Percentiles rank a stretch among this genome's conserved stretches.
Conservation (phyloP, 1,139 yeast species). For the Candida neerlandica region DNA sequence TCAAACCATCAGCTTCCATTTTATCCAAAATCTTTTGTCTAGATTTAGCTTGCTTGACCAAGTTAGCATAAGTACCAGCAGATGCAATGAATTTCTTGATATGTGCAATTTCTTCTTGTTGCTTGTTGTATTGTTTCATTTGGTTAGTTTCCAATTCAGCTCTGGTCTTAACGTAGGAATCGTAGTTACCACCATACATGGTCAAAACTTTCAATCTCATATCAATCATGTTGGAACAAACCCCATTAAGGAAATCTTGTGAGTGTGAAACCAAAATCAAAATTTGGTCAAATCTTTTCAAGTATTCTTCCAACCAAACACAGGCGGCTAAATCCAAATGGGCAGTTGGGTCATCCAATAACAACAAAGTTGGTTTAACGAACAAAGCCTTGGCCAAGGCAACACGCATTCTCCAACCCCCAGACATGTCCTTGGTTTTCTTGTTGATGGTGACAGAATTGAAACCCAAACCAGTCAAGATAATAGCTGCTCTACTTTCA, state of each 20-base stretch:
- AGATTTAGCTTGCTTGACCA: slow-evolving; percentile 98
- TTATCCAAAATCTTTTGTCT: slow-evolving; percentile 99
- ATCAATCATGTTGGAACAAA: slow-evolving; percentile 96
- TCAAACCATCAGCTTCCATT: slow-evolving; percentile 99
- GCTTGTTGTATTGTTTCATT: slow-evolving; percentile 95
- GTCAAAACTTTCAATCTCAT: slow-evolving; percentile 78
- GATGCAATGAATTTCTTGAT: slow-evolving; percentile 98
- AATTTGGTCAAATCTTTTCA: slow-evolving; percentile 90
- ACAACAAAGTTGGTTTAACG: slow-evolving; percentile 83
- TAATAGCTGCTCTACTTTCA: slow-evolving; percentile 94
- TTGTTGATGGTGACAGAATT: slow-evolving; percentile 75
- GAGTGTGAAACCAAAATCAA: slow-evolving; percentile 96
- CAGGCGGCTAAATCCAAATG: slow-evolving; percentile 99
- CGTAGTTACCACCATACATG: slow-evolving; percentile 98
- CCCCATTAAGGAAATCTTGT: slow-evolving; percentile 99
- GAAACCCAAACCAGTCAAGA: slow-evolving; percentile 97
- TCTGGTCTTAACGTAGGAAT: slow-evolving; percentile 93
- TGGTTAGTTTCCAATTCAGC: slow-evolving; percentile 93
- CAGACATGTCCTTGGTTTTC: slow-evolving; percentile 98
- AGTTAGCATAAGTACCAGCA: slow-evolving; percentile 99
- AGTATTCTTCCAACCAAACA: slow-evolving; percentile 99
- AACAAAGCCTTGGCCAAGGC: slow-evolving; percentile 84
- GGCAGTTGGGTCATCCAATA: slow-evolving; percentile 98
- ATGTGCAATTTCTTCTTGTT: slow-evolving; percentile 98
- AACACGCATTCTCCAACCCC: slow-evolving; percentile 96